Evolutionary conservation across 371 early-diverging fungal species (phyloP).

Genomic region (Circinella umbellata): DNA sequence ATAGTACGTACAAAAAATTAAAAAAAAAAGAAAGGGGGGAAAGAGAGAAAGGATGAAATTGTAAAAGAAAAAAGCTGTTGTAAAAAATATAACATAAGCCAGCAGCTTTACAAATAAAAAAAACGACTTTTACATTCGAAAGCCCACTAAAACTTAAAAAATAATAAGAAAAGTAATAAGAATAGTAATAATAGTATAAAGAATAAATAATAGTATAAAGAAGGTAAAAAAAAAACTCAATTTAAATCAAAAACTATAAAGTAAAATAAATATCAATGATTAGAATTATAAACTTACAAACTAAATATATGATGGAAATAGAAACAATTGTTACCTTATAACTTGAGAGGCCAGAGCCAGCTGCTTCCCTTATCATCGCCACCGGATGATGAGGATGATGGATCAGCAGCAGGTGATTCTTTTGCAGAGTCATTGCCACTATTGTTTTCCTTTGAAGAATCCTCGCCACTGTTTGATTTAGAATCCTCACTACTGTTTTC

Average conservation of each 20-base stretch:
- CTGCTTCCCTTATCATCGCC: background rate
- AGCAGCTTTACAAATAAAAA: background rate
- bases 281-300: too few species aligned
- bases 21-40: background rate
- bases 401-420: conserved; percentile 1
- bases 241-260: conserved; percentile 8
- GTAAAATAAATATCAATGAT: background rate
- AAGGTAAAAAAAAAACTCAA: conserved; percentile 8
- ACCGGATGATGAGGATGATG: conserved; percentile 3
- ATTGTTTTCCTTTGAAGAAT: too few species aligned
- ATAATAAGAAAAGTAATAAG: background rate
- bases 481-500: too few species aligned
- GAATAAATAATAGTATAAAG: background rate
- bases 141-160: conserved; percentile 2
- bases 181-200: background rate
- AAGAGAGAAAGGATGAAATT: background rate
- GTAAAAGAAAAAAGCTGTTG: conserved; percentile 2
- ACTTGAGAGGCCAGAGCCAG: conserved; percentile 5
- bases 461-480: background rate
- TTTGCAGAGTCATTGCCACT: background rate
- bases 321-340: background rate
- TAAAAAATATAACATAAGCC: background rate
- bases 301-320: too few species aligned
- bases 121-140: conserved; percentile 6
- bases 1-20: conserved; percentile 1